Conservation (phyloP, 1,139 yeast genomes). For the Geotrichum macrosporum region DNA sequence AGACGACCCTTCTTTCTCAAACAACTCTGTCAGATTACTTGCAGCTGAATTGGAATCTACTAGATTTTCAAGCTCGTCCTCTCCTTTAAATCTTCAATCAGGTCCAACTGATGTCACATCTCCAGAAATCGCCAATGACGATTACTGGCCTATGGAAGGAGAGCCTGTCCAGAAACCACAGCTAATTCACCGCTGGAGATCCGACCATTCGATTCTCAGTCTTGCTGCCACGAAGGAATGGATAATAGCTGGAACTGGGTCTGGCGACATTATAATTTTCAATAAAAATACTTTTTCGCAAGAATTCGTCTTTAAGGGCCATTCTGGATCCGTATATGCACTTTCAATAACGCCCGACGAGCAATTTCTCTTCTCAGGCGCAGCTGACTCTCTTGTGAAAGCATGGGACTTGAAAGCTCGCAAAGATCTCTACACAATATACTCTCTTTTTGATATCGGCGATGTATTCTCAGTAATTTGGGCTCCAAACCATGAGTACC, state of each 20-base stretch:
- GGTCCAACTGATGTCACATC: no score
- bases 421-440: constrained; percentile 57
- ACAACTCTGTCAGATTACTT: no score
- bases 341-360: constrained; percentile 57
- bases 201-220: constrained; percentile 70
- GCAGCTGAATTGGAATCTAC: no score
- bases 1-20: no score
- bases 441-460: constrained; percentile 83
- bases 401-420: constrained; percentile 61
- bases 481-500: constrained; percentile 54
- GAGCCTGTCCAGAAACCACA: no score
- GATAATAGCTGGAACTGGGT: constrained; percentile 90
- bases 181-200: constrained; percentile 71
- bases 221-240: constrained; percentile 59
- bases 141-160: no score
- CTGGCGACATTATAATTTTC: constrained; percentile 70
- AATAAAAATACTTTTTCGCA: constrained; percentile 63
- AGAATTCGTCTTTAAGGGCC: constrained; percentile 47
- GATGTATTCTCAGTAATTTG: constrained; percentile 84
- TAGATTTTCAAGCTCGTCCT: no score
- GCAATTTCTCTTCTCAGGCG: constrained; percentile 69
- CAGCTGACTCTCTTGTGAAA: constrained; percentile 83
- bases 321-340: constrained; percentile 53
- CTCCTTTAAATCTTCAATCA: no score
- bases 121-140: no score